Evolutionary conservation across 2,329 filamentous ascomycete species (phyloP), one percentile per base, ranked within the genome.

Genomic region (Botrytis squamosa): DNA sequence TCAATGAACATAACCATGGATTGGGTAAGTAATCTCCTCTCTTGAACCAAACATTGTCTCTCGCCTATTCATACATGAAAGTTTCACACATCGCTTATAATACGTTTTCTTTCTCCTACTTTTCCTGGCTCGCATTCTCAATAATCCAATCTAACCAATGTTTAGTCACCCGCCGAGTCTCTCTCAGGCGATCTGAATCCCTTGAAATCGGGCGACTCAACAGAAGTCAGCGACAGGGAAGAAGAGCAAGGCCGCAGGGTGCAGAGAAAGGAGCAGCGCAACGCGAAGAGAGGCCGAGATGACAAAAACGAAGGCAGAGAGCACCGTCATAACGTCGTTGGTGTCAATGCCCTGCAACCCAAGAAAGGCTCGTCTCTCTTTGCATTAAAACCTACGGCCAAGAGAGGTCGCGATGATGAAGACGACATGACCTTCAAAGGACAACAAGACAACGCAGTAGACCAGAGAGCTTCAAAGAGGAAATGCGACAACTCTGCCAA

Each of bases 221-320:
- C 6, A 0, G n/a, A 57, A 57, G 14, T 2, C 3, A 1, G 6
- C 7, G 14, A 57, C 7, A 9, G 7, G n/a, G 7, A 18, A 8
- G n/a, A 57, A 29, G n/a, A 57, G n/a, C 52, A 0, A 57, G n/a
- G 6, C 52, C 14, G 14, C 9, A 57, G 7, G 1, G 14, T 8
- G 9, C n/a, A 18, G 6, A 57, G 3, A 57, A 29, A 29, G 0
- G 16, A 57, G 52, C 52, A 57, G 14, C n/a, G 6, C 3, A 18
- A 33, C 12, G 14, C 14, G 18, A 57, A 57, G n/a, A 57, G 16
- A 29, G n/a, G n/a, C 16, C 2, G 14, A 7, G n/a, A 25, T 57
- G 16, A 57, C 14, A 4, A 57, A 16, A 29, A 4, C 1, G 1
- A 29, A 57, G 52, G 16, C 52, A 57, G n/a, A 29, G 29, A 14